A percentile compares a stretch with the other conserved stretches of the same genome.
Conservation (phyloP, 768 basidiomycete genomes). For the Lenzites betulinus region DNA sequence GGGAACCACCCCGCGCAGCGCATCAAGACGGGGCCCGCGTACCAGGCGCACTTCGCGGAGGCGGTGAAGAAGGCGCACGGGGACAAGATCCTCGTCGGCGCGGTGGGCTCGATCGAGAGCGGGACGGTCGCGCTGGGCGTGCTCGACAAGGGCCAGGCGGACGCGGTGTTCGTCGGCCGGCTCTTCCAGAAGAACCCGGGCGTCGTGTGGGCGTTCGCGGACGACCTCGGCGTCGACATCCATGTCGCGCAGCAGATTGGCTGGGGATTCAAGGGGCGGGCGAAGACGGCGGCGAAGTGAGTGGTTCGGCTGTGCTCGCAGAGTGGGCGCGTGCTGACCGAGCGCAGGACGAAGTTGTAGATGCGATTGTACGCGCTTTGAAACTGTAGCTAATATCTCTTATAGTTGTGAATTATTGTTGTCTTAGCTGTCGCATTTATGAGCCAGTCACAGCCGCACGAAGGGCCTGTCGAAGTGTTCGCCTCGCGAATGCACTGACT, state of each 20-base stretch:
- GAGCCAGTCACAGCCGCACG: no score
- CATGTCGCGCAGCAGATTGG: conserved; percentile 52
- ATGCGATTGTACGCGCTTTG: not conserved
- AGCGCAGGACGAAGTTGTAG: not conserved
- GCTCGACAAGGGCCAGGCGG: conserved; percentile 58
- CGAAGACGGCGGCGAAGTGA: conserved; percentile 5
- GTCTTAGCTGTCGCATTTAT: no score
- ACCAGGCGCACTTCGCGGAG: conserved; percentile 24
- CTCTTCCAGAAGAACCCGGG: conserved; percentile 61
- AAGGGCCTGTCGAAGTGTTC: no score
- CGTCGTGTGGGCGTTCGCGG: conserved; percentile 47
- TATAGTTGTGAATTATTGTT: no score
- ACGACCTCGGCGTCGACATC: conserved; percentile 53
- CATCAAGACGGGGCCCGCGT: conserved; percentile 39
- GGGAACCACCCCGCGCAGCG: conserved; percentile 52
- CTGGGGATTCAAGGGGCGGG: conserved; percentile 49
- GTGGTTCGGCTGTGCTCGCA: not conserved
- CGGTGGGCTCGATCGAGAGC: conserved; percentile 58
- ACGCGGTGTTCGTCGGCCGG: conserved; percentile 41
- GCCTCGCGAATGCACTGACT: no score
- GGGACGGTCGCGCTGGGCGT: conserved; percentile 58
- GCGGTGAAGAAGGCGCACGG: conserved; percentile 48
- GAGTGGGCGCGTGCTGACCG: not conserved
- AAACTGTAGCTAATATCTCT: no score
- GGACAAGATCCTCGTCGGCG: conserved; percentile 46